Conservation (phyloP, 2,329 filamentous ascomycete species). For the Neurospora sp. region DNA sequence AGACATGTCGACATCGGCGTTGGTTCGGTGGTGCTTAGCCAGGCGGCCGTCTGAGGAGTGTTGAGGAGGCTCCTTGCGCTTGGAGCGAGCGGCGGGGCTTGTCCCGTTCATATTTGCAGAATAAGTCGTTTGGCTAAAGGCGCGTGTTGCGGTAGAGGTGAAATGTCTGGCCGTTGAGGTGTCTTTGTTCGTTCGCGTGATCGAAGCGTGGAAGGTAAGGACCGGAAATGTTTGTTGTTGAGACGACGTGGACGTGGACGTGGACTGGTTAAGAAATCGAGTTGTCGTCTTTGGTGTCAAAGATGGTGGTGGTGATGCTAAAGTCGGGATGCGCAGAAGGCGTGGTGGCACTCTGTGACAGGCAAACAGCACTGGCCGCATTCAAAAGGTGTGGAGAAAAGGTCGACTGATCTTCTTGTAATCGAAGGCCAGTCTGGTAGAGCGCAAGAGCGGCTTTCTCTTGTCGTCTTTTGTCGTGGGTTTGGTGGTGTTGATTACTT, state of each 20-base stretch:
- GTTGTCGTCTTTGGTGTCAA: not conserved
- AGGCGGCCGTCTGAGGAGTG: slow-evolving; percentile 29
- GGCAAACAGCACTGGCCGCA: not conserved
- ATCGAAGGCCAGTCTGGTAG: not conserved
- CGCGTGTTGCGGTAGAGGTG: not conserved
- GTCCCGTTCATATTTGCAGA: slow-evolving; percentile 19
- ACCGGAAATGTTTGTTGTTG: not conserved
- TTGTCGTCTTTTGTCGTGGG: not conserved
- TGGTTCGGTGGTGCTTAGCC: slow-evolving; percentile 31
- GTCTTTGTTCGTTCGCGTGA: not conserved
- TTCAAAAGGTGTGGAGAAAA: not conserved
- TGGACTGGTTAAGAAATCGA: not conserved
- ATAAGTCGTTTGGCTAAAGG: not conserved
- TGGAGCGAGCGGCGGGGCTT: slow-evolving; percentile 26
- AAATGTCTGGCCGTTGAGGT: not conserved
- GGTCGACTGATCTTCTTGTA: not conserved
- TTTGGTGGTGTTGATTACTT: not conserved
- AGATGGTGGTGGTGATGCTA: not conserved
- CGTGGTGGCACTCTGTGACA: not conserved
- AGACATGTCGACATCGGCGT: slow-evolving; percentile 37
- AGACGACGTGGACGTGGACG: not conserved
- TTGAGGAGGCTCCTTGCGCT: slow-evolving; percentile 40
- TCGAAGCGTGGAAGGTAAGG: not conserved
- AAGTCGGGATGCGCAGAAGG: not conserved
- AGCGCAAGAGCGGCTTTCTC: not conserved